phyloP scores from a whole-genome alignment of 257 asterid species.

The Solanum pimpinellifolium region DNA sequence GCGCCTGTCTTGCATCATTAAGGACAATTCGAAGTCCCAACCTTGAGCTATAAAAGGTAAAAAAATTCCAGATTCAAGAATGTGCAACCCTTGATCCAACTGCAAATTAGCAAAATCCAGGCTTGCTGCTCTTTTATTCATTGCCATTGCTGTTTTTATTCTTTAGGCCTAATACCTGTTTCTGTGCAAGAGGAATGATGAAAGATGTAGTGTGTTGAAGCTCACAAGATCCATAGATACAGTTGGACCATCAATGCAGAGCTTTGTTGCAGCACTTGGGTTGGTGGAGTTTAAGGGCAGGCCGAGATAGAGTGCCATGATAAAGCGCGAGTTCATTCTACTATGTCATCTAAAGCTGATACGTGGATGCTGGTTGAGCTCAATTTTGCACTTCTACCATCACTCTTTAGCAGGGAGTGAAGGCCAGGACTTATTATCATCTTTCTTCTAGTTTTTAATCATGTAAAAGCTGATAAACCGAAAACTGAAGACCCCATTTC shows the following conservation, averaged over 20 bases:
- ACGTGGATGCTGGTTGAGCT: conserved; percentile 19
- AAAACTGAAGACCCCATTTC: not conserved
- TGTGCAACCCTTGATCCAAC: conserved; percentile 26
- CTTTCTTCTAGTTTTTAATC: not conserved
- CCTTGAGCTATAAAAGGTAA: conserved; percentile 31
- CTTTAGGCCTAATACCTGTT: conserved; percentile 14
- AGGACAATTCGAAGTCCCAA: conserved; percentile 27
- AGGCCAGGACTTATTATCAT: not conserved
- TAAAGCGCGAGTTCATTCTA: conserved; percentile 28
- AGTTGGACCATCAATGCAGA: conserved; percentile 21
- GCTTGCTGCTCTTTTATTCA: not conserved
- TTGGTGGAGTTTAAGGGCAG: conserved; percentile 16
- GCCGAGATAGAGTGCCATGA: conserved; percentile 31
- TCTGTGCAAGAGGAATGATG: conserved; percentile 31
- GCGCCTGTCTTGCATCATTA: conserved; percentile 23
- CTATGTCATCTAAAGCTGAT: conserved; percentile 29
- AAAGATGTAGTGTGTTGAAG: conserved; percentile 30
- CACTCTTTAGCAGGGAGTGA: not conserved
- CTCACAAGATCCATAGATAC: conserved; percentile 11
- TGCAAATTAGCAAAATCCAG: conserved; percentile 25
- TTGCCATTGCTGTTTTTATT: not conserved
- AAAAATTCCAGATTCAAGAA: conserved; percentile 29
- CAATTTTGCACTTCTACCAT: not conserved
- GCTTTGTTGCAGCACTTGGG: conserved; percentile 9
- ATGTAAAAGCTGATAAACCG: not conserved